Evolutionary conservation across 371 early-diverging fungal genomes (phyloP), one percentile per base, ranked within the genome.

Genomic region (Syncephalastrum contaminatum): DNA sequence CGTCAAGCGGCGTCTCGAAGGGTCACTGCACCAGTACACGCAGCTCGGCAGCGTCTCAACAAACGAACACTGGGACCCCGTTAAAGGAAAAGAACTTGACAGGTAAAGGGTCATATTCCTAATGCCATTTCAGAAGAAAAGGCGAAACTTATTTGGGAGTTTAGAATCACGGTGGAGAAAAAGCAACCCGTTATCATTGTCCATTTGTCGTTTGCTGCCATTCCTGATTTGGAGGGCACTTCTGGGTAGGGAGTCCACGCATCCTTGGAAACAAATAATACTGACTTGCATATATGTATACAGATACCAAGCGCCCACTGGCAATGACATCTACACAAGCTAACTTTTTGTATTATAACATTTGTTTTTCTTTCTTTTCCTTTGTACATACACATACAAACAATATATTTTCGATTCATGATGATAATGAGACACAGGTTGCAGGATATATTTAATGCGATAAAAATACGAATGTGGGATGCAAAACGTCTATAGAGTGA

Each of bases 1-100:
- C 48, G 70, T 83, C 18, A 88, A 86, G 48, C 71, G 88, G 46
- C 61, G 73, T 12, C 67, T 81, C 70, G 73, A 77, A 49, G 85
- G 85, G 0, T 60, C 76, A 1, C 48, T 85, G 20, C 83, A 85
- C 56, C 85, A 85, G 44, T 85, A 82, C 45, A 85, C 82, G 25
- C 82, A 85, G 36, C 63, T 85, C 6, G 85, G 85, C 8, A 81
- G 73, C 45, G 66, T 75, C 7, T 70, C 73, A 8, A 70, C 76
- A 2, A 61, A 60, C 19, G 83, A 85, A 41, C 65, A 77, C 48
- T 85, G 85, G 85, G 81, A 81, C 52, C 74, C 85, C 4, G 60
- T 60, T 4, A 48, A 69, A 45, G 69, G 64, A 27, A 64, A 69
- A 39, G 64, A 70, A 19, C 52, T 74, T n/a, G 75, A 74, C 27